phyloP scores from a whole-genome alignment of 2,329 filamentous ascomycete species.

The Pseudogymnoascus sp. region DNA sequence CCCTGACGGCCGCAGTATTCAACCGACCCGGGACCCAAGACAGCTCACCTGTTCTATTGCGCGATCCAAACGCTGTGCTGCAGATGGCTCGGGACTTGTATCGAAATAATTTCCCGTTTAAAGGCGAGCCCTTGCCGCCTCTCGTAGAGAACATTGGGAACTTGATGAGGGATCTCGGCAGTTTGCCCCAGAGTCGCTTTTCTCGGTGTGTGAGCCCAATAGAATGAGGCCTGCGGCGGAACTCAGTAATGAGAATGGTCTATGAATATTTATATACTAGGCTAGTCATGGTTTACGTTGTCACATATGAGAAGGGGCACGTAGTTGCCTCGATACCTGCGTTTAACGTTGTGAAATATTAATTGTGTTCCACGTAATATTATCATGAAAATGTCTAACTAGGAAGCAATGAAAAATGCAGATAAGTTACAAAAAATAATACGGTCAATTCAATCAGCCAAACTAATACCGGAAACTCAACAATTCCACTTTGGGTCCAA shows the following conservation, averaged over 20 bases:
- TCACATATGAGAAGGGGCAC: no score
- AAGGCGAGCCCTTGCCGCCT: slow-evolving; percentile 41
- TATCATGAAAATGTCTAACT: no score
- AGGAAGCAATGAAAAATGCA: no score
- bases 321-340: no score
- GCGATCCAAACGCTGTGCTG: slow-evolving; percentile 52
- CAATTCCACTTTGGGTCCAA: no score
- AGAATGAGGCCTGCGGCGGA: neutral
- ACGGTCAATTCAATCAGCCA: no score
- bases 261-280: neutral
- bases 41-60: slow-evolving; percentile 36
- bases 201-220: neutral
- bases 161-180: slow-evolving; percentile 52
- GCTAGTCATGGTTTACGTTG: no score
- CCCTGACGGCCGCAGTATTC: slow-evolving; percentile 29
- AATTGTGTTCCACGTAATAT: no score
- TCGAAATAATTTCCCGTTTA: slow-evolving; percentile 40
- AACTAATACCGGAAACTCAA: no score
- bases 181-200: slow-evolving; percentile 33
- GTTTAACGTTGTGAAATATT: no score
- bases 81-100: slow-evolving; percentile 49
- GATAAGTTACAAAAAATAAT: no score
- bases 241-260: neutral
- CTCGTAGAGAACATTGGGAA: slow-evolving; percentile 61
- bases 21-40: slow-evolving; percentile 12